Conservation (phyloP, 139 green algal genomes). For the Coelastrella sp. region DNA sequence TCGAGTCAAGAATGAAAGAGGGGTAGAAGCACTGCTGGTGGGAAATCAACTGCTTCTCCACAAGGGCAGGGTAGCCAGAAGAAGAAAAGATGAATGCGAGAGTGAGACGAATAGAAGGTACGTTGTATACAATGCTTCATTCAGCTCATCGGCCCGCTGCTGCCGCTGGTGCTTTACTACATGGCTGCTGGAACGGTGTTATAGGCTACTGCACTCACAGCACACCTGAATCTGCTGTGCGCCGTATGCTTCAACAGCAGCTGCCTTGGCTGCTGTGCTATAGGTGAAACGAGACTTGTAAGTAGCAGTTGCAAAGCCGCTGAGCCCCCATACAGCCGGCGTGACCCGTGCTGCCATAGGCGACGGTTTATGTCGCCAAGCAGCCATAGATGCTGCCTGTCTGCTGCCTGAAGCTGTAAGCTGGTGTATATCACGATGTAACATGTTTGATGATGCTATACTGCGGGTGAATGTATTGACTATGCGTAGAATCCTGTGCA, state of each 20-base stretch:
- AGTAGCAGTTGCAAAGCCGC: neutral
- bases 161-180: no score
- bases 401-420: neutral
- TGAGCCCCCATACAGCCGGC: neutral
- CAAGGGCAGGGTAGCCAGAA: no score
- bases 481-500: neutral
- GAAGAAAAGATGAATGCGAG: no score
- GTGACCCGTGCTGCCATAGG: neutral
- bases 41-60: no score
- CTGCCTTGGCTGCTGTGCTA: neutral
- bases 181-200: no score
- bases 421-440: neutral
- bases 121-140: no score
- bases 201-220: neutral
- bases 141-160: no score
- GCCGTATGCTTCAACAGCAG: constrained; percentile 31
- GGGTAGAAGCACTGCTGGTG: no score
- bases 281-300: neutral
- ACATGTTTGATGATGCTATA: neutral
- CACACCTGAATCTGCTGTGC: constrained; percentile 44
- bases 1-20: no score
- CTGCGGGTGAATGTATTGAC: neutral
- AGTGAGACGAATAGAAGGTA: no score
- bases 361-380: neutral
- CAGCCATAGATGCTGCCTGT: neutral